Percentiles rank a stretch among this genome's conserved stretches.
Evolutionary conservation across 208 protist genomes (phyloP).

Genomic region (Cochliopodium minus): DNA sequence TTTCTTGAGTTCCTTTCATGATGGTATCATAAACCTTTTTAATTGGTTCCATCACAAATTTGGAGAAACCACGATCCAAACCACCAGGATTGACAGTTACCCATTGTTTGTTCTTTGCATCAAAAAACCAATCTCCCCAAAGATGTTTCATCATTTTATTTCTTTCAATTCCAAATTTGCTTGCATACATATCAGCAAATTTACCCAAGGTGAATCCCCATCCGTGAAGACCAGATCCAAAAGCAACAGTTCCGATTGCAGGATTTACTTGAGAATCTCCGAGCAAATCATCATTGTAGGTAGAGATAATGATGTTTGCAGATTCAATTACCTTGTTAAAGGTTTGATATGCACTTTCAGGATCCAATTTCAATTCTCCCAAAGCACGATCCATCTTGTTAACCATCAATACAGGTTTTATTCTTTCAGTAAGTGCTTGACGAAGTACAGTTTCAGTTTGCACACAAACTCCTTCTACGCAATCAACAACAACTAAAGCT

Average conservation of each 20-base stretch:
- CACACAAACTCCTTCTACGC: constrained; percentile 94
- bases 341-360: constrained; percentile 46
- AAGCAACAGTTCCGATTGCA: constrained; percentile 79
- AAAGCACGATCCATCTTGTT: constrained; percentile 96
- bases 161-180: constrained; percentile 76
- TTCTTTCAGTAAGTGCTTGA: constrained; percentile 87
- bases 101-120: constrained; percentile 73
- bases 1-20: constrained; percentile 79
- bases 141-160: constrained; percentile 67
- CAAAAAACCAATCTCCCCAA: constrained; percentile 96
- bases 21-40: constrained; percentile 76
- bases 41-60: constrained; percentile 95
- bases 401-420: constrained; percentile 92
- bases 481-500: constrained; percentile 96
- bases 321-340: constrained; percentile 71
- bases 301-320: constrained; percentile 89
- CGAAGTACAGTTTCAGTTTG: constrained; percentile 97
- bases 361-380: constrained; percentile 72
- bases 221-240: constrained; percentile 92
- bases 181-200: constrained; percentile 74
- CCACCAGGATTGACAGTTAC: constrained; percentile 26
- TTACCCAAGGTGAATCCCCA: constrained; percentile 95
- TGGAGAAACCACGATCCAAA: constrained; percentile 65
- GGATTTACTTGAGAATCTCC: constrained; percentile 67
- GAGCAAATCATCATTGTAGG: constrained; percentile 79